Conservation (phyloP, 139 green algal species). For the Astrephomene gubernaculifera region DNA sequence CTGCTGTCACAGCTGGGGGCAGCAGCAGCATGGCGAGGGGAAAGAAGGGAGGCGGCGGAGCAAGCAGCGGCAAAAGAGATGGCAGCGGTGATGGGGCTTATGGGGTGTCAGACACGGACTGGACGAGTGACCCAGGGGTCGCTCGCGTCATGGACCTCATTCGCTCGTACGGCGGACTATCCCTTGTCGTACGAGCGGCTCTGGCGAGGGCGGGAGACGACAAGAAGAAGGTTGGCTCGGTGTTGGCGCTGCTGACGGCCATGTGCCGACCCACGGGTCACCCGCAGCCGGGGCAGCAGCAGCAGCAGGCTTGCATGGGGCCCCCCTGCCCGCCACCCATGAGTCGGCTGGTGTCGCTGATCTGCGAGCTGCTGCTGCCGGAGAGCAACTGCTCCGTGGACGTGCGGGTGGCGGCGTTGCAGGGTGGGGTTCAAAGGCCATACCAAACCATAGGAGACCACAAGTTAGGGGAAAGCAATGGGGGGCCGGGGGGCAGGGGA, state of each 20-base stretch:
- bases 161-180: constrained; percentile 13
- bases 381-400: constrained; percentile 33
- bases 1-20: not conserved
- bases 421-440: too few species aligned
- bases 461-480: too few species aligned
- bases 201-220: constrained; percentile 26
- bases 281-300: not conserved
- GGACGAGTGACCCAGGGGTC: constrained; percentile 1
- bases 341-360: constrained; percentile 2
- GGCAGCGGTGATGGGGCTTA: too few species aligned
- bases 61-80: not conserved
- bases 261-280: not conserved
- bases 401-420: constrained; percentile 7
- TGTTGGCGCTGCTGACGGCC: not conserved
- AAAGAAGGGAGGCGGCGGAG: not conserved
- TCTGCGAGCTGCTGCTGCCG: constrained; percentile 27
- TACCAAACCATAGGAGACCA: too few species aligned
- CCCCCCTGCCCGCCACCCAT: not conserved
- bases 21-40: not conserved
- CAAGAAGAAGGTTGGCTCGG: not conserved
- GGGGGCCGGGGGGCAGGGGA: too few species aligned
- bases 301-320: not conserved
- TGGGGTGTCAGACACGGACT: too few species aligned
- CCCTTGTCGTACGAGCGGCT: constrained; percentile 25
- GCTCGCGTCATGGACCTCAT: not conserved